Evolutionary conservation across 257 asterid species (phyloP).

Genomic region (Cruciata laevipes): DNA sequence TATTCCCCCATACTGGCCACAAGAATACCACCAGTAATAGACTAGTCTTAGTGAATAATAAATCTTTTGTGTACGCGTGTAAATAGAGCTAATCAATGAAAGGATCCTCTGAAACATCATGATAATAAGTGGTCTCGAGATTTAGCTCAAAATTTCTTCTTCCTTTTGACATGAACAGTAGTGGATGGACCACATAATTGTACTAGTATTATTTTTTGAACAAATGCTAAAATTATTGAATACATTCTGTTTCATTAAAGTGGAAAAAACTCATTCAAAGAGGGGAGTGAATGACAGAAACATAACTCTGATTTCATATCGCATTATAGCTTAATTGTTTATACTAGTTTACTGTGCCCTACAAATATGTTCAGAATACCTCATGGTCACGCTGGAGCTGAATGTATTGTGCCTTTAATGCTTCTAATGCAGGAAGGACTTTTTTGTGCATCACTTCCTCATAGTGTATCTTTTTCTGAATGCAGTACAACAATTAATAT

Average conservation of each 20-base stretch:
- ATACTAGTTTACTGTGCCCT: not conserved
- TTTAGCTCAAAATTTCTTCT: too few relatives aligned
- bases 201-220: not conserved
- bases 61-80: not conserved
- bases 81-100: not conserved
- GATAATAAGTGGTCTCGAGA: too few relatives aligned
- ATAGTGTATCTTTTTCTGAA: slow-evolving; percentile 55
- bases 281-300: not conserved
- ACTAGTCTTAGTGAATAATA: not conserved
- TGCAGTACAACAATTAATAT: slow-evolving; percentile 14
- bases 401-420: slow-evolving; percentile 41
- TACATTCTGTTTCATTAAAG: not conserved
- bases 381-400: slow-evolving; percentile 56
- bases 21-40: too few relatives aligned
- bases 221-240: too few relatives aligned
- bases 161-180: not conserved
- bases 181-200: not conserved
- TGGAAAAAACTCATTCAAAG: not conserved
- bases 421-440: slow-evolving; percentile 47
- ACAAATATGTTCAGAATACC: slow-evolving; percentile 28
- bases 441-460: slow-evolving; percentile 45
- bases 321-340: too few relatives aligned
- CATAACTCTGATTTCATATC: too few relatives aligned
- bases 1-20: not conserved
- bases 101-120: not conserved